Evolutionary conservation across 805 yeast species (phyloP).

Genomic region (Spathaspora passalidarum): DNA sequence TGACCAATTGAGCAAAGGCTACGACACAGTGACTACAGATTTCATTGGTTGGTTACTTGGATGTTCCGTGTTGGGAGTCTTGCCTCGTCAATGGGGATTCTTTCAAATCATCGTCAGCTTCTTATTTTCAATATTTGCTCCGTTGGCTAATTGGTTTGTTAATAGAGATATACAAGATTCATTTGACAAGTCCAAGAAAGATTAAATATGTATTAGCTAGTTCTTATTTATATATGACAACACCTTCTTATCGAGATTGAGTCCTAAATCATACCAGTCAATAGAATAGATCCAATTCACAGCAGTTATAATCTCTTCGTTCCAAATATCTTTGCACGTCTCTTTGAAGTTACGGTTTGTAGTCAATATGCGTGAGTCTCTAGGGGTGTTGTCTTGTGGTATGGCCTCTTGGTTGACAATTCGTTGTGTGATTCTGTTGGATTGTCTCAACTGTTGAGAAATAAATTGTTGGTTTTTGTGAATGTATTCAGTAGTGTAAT

Average conservation of each 20-base stretch:
- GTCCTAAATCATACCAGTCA: slow-evolving; percentile 44
- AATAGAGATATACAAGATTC: slow-evolving; percentile 50
- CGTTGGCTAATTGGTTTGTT: slow-evolving; percentile 53
- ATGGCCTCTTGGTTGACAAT: slow-evolving; percentile 49
- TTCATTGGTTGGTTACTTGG: slow-evolving; percentile 78
- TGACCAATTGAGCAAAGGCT: slow-evolving; percentile 56
- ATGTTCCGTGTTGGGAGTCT: slow-evolving; percentile 61
- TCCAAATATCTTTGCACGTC: slow-evolving; percentile 77
- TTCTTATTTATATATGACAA: slow-evolving; percentile 25
- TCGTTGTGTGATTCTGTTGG: slow-evolving; percentile 51
- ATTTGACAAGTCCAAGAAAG: slow-evolving; percentile 30
- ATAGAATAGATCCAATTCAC: slow-evolving; percentile 63
- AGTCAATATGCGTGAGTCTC: slow-evolving; percentile 23
- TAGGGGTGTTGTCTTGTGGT: slow-evolving; percentile 41
- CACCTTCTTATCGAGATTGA: slow-evolving; percentile 31
- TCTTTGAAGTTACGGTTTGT: slow-evolving; percentile 45
- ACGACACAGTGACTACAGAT: slow-evolving; percentile 78
- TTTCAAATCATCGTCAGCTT: slow-evolving; percentile 39
- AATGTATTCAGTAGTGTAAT: slow-evolving; percentile 58
- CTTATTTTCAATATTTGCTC: slow-evolving; percentile 41
- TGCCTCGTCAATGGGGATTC: slow-evolving; percentile 61
- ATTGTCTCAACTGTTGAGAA: slow-evolving; percentile 44
- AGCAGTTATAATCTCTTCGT: slow-evolving; percentile 61
- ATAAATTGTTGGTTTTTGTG: slow-evolving; percentile 45
- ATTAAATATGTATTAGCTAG: slow-evolving; percentile 1